A percentile compares a stretch with the other conserved stretches of the same genome.
Evolutionary conservation across 495 filamentous ascomycete species (phyloP).

Genomic region (Aspergillus panamensis): DNA sequence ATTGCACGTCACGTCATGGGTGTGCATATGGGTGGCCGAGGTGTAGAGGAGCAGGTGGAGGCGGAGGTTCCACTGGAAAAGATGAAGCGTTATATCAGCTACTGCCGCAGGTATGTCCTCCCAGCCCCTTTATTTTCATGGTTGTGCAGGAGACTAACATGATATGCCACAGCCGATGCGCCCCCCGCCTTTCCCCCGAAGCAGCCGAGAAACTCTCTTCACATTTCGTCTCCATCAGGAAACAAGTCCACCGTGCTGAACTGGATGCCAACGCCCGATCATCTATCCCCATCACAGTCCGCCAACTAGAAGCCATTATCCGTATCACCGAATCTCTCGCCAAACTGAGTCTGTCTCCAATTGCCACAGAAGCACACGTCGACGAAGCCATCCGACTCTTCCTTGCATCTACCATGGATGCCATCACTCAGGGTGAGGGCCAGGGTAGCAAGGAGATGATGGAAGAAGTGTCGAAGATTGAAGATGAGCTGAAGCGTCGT

Average conservation of each 20-base stretch:
- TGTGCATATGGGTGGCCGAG: constrained; percentile 90
- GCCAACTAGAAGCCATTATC: constrained; percentile 94
- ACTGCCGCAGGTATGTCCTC: constrained; percentile 80
- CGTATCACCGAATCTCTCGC: constrained; percentile 96
- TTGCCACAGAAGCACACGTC: constrained; percentile 87
- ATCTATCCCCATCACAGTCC: constrained; percentile 94
- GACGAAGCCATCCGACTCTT: constrained; percentile 98
- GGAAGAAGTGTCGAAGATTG: constrained; percentile 82
- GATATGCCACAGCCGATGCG: constrained; percentile 63
- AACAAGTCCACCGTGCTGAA: constrained; percentile 89
- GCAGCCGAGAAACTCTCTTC: constrained; percentile 95
- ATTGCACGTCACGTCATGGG: constrained; percentile 98
- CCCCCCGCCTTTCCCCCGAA: constrained; percentile 85
- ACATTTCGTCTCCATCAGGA: constrained; percentile 94
- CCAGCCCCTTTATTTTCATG: not conserved
- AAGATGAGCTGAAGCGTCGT: constrained; percentile 83
- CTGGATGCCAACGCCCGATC: constrained; percentile 81
- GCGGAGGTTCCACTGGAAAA: constrained; percentile 89
- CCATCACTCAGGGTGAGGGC: constrained; percentile 81
- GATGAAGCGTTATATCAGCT: constrained; percentile 98
- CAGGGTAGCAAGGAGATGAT: constrained; percentile 82
- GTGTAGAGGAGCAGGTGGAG: constrained; percentile 76
- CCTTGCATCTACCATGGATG: constrained; percentile 96
- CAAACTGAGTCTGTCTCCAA: constrained; percentile 78
- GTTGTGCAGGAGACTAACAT: constrained; percentile 33